Percentiles rank a stretch among this genome's conserved stretches.
phyloP scores from a whole-genome alignment of 768 basidiomycete species.

The Suillus spraguei region DNA sequence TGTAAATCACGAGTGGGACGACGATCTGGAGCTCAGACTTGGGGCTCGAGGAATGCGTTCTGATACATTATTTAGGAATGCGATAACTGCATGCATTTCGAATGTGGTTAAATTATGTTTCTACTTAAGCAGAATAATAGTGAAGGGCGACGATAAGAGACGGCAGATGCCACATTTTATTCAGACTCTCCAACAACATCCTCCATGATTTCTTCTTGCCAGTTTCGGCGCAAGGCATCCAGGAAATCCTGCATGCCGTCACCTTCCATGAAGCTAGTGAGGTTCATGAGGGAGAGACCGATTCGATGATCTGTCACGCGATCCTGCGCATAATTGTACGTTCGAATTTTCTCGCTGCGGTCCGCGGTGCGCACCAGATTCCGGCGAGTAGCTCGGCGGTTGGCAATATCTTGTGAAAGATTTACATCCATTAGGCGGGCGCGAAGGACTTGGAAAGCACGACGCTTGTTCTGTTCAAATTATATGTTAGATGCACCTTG shows the following conservation, averaged over 20 bases:
- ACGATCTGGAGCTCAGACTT: too few species aligned
- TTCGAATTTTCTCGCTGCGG: constrained; percentile 92
- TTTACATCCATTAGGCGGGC: constrained; percentile 85
- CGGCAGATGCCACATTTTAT: neutral
- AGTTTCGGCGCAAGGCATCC: constrained; percentile 55
- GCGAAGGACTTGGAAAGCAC: constrained; percentile 88
- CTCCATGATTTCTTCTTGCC: constrained; percentile 59
- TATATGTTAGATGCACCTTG: neutral
- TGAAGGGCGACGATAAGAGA: neutral
- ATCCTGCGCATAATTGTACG: constrained; percentile 94
- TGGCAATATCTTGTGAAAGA: constrained; percentile 67
- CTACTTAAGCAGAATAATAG: constrained; percentile 12
- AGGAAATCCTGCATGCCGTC: constrained; percentile 61
- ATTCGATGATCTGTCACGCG: constrained; percentile 94
- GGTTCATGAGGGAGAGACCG: constrained; percentile 71
- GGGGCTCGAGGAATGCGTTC: too few species aligned
- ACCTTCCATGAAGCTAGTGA: constrained; percentile 66
- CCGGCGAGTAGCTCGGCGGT: constrained; percentile 67
- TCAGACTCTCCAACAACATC: constrained; percentile 41
- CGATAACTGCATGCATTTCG: neutral
- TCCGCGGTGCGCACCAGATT: constrained; percentile 82
- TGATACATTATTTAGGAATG: too few species aligned
- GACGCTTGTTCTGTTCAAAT: constrained; percentile 74
- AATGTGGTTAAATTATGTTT: neutral
- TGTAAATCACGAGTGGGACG: constrained; percentile 29